These are phyloP conservation scores for Pogostemon cablin DNA, from an alignment of 257 asterid species.

Conservation along the genomic window DNA sequence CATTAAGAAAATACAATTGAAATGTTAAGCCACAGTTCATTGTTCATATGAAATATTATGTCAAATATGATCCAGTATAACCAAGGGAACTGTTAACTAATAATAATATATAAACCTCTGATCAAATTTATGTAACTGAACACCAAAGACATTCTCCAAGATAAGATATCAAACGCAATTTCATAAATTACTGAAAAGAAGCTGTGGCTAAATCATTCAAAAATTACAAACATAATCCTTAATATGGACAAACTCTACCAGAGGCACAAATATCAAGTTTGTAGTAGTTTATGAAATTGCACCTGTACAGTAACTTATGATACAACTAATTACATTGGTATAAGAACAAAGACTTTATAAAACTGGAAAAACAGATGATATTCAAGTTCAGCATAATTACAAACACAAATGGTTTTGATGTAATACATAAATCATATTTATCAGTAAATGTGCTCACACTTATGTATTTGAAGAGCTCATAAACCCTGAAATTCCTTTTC, in stretches of 20 bases:
- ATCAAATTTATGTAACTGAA: slow-evolving; percentile 16
- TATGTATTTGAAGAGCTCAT: neutral
- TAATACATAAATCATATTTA: neutral
- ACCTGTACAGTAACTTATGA: neutral
- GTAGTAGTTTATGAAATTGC: neutral
- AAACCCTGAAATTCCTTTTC: neutral
- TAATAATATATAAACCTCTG: neutral
- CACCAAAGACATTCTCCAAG: slow-evolving; percentile 18
- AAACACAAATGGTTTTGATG: neutral
- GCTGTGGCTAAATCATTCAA: neutral
- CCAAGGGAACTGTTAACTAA: neutral
- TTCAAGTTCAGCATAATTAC: neutral
- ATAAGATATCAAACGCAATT: slow-evolving; percentile 10
- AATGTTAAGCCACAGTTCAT: neutral
- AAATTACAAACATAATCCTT: neutral
- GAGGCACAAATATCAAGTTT: slow-evolving; percentile 12
- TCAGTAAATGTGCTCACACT: neutral
- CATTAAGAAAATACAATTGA: neutral
- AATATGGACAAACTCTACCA: slow-evolving; percentile 1
- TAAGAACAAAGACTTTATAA: neutral
- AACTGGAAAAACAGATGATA: neutral
- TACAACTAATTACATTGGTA: too few species aligned
- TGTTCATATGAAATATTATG: neutral
- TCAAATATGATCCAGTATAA: slow-evolving; percentile 6
- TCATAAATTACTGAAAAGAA: slow-evolving; percentile 2